Base-by-base conservation (phyloP, 768 basidiomycete genomes). In the Rhizopogon vinicolor region DNA sequence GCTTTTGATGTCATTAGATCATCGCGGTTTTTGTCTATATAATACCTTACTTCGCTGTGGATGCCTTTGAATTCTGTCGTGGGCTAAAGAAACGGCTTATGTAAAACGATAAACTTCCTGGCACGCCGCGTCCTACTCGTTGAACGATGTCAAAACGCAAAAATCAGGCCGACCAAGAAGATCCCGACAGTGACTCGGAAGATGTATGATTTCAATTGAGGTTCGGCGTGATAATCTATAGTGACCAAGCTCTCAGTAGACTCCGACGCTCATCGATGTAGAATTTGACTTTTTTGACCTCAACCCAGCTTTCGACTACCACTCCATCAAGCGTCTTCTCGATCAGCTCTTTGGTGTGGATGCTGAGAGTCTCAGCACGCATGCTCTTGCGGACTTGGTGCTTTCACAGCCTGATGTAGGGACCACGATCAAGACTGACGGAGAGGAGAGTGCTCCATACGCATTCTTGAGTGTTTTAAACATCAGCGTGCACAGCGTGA, bases 261-360 rank as follows among this genome's bases (percentile, higher is more conserved):
- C 55, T 0, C 52, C 58, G 12, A 58, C 54, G 8, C 31, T 63
- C 16, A 60, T 66, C 22, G 67, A 70, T 50, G 69, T 70, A 49
- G 58, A 70, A 19, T 98, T 98, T 65, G 93, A 97, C 60, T 98
- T 97, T 68, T 95, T 91, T 78, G 87, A 91, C 68, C 85, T 91
- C 6, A 87, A 90, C 60, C 83, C 89, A 3, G 78, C 68, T 25
- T 72, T 91, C 62, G 95, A 98, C 73, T 97, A 89, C 67, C 85
- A 89, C 59, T 92, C 94, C 2, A 75, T 96, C 64, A 89, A 91
- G 53, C 81, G 89, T 0, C 78, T 92, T 1, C 68, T 89, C 13
- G 65, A 65, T 0, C 89, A 91, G 68, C 83, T 90, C 28, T 85
- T 92, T 60, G 65, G 66, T 0, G 78, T 84, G 25, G 96, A 98